phyloP scores from a whole-genome alignment of 108 stramenopile genomes.

The Parietichytrium sp. region DNA sequence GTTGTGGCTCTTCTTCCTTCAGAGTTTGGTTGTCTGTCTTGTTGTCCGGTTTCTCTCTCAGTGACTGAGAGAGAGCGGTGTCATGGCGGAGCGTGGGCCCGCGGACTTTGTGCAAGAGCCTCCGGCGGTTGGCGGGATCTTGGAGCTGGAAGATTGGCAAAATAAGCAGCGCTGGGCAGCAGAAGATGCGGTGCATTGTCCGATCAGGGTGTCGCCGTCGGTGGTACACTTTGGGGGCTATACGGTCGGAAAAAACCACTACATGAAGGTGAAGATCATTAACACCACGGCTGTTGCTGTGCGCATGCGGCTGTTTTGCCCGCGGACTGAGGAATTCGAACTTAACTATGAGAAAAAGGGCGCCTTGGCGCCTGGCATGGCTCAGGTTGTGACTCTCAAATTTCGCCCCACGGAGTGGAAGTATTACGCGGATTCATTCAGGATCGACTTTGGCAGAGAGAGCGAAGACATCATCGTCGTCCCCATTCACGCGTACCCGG shows the following conservation, averaged over 20 bases:
- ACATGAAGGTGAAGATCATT: slow-evolving; percentile 39
- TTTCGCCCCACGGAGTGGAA: slow-evolving; percentile 51
- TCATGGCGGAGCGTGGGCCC: no score
- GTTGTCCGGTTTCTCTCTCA: no score
- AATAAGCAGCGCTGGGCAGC: no score
- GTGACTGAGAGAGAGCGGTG: no score
- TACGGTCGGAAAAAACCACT: slow-evolving; percentile 43
- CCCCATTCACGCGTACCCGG: slow-evolving; percentile 58
- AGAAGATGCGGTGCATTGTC: not conserved
- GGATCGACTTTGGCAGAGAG: no score
- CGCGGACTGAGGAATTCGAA: slow-evolving; percentile 44
- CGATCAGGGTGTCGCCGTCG: not conserved
- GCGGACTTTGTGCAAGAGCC: no score
- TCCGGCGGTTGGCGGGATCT: no score
- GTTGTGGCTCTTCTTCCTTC: no score
- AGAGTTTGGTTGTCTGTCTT: no score
- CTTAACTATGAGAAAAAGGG: slow-evolving; percentile 47
- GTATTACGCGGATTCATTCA: slow-evolving; percentile 52
- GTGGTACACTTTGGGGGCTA: slow-evolving; percentile 53
- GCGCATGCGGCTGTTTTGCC: slow-evolving; percentile 43
- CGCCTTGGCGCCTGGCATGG: slow-evolving; percentile 42
- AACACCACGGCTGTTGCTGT: slow-evolving; percentile 44
- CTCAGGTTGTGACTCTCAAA: slow-evolving; percentile 45
- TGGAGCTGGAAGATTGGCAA: no score
- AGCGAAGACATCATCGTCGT: no score